Evolutionary conservation across 495 filamentous ascomycete genomes (phyloP), one percentile per base, ranked within the genome.

Genomic region (Penicillium turbatum): DNA sequence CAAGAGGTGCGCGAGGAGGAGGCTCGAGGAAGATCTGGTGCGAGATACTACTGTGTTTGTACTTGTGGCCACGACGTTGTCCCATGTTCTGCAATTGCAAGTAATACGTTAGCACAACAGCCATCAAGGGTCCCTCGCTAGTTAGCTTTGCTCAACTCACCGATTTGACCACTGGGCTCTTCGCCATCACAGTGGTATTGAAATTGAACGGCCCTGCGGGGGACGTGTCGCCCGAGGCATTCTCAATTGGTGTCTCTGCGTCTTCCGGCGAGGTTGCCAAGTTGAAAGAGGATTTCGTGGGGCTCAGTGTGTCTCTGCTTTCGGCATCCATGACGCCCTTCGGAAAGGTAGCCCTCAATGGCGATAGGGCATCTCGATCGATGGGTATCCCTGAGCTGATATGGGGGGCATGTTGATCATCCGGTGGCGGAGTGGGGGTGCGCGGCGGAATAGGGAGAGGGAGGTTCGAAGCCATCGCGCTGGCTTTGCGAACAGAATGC

Each of bases 1-100:
- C 86, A 21, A 97, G 81, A 0, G 93, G 93, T 2, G 92, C 87
- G 32, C 91, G 81, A 3, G 86, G 87, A 2, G 89, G 84, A n/a
- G 93, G 93, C 66, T 96, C 90, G 60, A 95, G 87, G 75, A 98
- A 95, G 66, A 98, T 92, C 68, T 95, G 90, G 67, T 97, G 92
- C 17, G 89, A 95, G 45, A 98, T 89, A 62, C 88, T 93, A 66
- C 88, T 92, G 75, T 97, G 93, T 59, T 96, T 96, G 80, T 97
- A 98, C 65, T 93, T 91, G 75, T 98, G 93, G 27, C 93, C 93
- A 48, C 92, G 21, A 51, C 93, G 84, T 69, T 96, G 90, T 57
- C 92, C 93, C 61, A 97, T 82, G 55, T 83, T 86, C 83, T 88
- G 64, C 51, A 35, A 37, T 30, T 40, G 1, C 19, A 19, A 43